phyloP scores from a whole-genome alignment of 139 green algal species.

The Chlorella sp. region DNA sequence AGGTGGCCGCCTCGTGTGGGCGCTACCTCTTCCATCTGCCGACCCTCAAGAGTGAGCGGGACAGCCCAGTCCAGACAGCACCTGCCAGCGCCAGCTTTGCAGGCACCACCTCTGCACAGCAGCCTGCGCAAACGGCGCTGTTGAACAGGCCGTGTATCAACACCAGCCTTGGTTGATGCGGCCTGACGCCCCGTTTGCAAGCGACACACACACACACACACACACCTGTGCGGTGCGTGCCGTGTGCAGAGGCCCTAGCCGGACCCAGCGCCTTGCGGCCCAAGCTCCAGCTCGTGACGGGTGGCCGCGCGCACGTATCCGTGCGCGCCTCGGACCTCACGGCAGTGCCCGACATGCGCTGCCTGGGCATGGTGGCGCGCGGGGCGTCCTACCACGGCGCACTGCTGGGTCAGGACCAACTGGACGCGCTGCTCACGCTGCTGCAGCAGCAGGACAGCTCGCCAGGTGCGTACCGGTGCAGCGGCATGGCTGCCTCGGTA shows the following conservation, averaged over 20 bases:
- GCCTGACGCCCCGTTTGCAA: too few relatives aligned
- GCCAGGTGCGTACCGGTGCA: too few relatives aligned
- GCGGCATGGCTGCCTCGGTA: too few relatives aligned
- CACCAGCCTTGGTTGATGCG: too few relatives aligned
- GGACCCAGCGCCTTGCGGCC: not conserved
- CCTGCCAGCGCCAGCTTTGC: too few relatives aligned
- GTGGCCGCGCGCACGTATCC: not conserved
- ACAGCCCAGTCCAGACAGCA: too few relatives aligned
- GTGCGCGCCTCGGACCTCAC: not conserved
- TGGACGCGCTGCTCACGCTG: conserved; percentile 2
- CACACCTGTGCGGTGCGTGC: too few relatives aligned
- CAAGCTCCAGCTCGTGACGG: conserved; percentile 3
- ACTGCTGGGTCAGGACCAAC: not conserved
- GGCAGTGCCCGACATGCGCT: not conserved
- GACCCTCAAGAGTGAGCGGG: conserved; percentile 5
- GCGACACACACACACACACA: too few relatives aligned
- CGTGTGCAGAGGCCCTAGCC: not conserved
- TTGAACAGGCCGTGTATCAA: too few relatives aligned
- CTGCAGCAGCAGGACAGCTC: conserved; percentile 1
- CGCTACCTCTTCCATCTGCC: not conserved
- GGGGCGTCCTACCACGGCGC: not conserved
- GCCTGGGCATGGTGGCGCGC: conserved; percentile 3
- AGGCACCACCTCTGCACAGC: too few relatives aligned
- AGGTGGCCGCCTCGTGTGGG: not conserved
- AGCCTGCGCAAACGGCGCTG: too few relatives aligned